Evolutionary conservation across 768 basidiomycete species (phyloP).

Genomic region (Trametes punicea): DNA sequence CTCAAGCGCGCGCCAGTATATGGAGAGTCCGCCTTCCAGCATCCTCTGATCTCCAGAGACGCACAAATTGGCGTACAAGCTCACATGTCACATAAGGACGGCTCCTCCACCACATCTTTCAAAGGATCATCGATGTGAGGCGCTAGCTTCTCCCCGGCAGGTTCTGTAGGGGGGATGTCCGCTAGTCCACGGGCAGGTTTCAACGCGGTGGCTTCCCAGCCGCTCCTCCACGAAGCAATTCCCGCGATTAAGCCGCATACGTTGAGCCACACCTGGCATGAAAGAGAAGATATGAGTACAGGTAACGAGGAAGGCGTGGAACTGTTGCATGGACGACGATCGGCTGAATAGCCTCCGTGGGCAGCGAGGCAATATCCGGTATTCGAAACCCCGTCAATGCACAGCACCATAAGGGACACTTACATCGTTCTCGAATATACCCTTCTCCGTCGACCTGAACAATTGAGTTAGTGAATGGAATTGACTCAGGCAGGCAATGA

Average conservation of each 20-base stretch:
- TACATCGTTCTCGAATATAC: slow-evolving; percentile 66
- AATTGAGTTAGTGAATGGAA: background rate
- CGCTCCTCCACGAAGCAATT: slow-evolving; percentile 59
- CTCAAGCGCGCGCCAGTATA: background rate
- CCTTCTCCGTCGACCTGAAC: slow-evolving; percentile 64
- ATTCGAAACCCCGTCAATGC: no score
- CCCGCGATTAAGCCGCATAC: slow-evolving; percentile 48
- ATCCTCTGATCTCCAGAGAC: no score
- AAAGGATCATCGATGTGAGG: slow-evolving; percentile 10
- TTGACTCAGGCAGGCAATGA: no score
- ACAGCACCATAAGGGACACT: slow-evolving; percentile 22
- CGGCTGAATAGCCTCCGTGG: no score
- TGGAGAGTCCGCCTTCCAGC: no score
- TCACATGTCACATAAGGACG: slow-evolving; percentile 11
- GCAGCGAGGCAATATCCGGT: background rate
- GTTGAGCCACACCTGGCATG: slow-evolving; percentile 36
- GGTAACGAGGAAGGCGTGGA: background rate
- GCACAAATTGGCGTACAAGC: no score
- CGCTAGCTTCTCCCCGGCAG: slow-evolving; percentile 11
- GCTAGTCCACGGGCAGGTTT: slow-evolving; percentile 25
- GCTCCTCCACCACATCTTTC: slow-evolving; percentile 15
- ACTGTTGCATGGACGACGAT: no score
- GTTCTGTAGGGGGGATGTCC: slow-evolving; percentile 11
- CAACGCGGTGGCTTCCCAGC: slow-evolving; percentile 68
- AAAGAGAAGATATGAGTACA: slow-evolving; percentile 27